These are phyloP conservation scores for Uronychia setigera DNA, from an alignment of 73 alveolate species.

Conservation along the genomic window DNA sequence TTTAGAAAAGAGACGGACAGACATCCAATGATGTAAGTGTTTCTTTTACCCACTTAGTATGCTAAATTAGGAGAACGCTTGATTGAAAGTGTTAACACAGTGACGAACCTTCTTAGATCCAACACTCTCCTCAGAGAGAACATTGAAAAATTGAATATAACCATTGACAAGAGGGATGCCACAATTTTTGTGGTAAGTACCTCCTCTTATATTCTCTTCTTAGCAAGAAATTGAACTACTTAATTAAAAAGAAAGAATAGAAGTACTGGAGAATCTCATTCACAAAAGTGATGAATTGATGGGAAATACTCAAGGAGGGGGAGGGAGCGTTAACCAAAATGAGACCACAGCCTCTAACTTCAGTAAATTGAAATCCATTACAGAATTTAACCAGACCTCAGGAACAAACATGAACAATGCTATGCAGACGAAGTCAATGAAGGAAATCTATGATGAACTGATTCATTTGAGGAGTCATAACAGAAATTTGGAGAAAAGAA, in stretches of 20 bases:
- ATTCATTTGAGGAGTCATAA: slow-evolving; percentile 28
- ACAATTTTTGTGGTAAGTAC: slow-evolving; percentile 15
- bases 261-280: slow-evolving; percentile 27
- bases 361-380: too few species aligned
- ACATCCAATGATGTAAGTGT: too few species aligned
- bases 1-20: too few species aligned
- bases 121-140: slow-evolving; percentile 59
- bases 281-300: slow-evolving; percentile 3
- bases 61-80: too few species aligned
- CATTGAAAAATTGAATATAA: slow-evolving; percentile 17
- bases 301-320: not conserved
- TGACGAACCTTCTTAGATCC: slow-evolving; percentile 61
- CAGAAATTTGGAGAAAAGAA: slow-evolving; percentile 57
- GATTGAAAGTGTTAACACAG: slow-evolving; percentile 54
- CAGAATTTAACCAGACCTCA: too few species aligned
- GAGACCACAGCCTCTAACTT: too few species aligned
- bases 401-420: too few species aligned
- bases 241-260: slow-evolving; percentile 62
- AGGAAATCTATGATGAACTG: slow-evolving; percentile 54
- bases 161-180: slow-evolving; percentile 9
- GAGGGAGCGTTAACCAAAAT: too few species aligned
- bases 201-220: slow-evolving; percentile 43
- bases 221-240: too few species aligned
- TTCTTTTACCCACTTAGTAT: too few species aligned
- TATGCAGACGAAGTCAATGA: too few species aligned